Evolutionary conservation across 2,329 filamentous ascomycete species (phyloP).

Genomic region (Didymella pomorum): DNA sequence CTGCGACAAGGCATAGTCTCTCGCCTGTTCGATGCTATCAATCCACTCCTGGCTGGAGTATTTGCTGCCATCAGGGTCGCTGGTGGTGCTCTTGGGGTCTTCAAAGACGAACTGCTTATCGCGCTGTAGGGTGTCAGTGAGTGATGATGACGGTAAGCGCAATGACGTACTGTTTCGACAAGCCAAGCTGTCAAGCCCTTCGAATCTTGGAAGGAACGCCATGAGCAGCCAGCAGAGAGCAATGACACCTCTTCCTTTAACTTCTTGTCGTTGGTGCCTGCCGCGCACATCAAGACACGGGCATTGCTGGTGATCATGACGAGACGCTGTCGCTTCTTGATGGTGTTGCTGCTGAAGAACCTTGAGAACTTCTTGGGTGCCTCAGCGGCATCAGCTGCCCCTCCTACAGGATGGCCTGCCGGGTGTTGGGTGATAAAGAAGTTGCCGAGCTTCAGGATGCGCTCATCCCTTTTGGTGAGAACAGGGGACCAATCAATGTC

Average conservation of each 20-base stretch:
- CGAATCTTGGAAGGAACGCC: slow-evolving; percentile 81
- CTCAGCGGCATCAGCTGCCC: slow-evolving; percentile 71
- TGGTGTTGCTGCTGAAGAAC: slow-evolving; percentile 90
- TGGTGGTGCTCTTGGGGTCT: slow-evolving; percentile 78
- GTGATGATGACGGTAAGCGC: no score
- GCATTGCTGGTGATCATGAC: slow-evolving; percentile 96
- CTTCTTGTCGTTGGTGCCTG: slow-evolving; percentile 95
- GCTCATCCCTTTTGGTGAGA: slow-evolving; percentile 86
- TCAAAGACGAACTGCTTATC: slow-evolving; percentile 94
- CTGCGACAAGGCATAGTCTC: slow-evolving; percentile 82
- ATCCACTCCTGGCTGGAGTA: slow-evolving; percentile 89
- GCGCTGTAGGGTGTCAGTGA: slow-evolving; percentile 62
- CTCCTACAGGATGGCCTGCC: slow-evolving; percentile 75
- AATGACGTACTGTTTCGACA: slow-evolving; percentile 83
- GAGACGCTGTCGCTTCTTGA: slow-evolving; percentile 90
- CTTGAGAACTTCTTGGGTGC: slow-evolving; percentile 83
- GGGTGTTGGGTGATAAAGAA: slow-evolving; percentile 83
- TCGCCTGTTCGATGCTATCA: slow-evolving; percentile 84
- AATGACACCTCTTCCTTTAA: slow-evolving; percentile 92
- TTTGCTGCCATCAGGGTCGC: slow-evolving; percentile 68
- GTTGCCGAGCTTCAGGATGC: slow-evolving; percentile 93
- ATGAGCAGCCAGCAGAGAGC: slow-evolving; percentile 75
- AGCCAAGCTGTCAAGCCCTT: slow-evolving; percentile 90
- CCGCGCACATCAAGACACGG: slow-evolving; percentile 86
- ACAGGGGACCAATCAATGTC: slow-evolving; percentile 99